Conservation (phyloP, 305 asterid species). For the Fraxinus nigra region DNA sequence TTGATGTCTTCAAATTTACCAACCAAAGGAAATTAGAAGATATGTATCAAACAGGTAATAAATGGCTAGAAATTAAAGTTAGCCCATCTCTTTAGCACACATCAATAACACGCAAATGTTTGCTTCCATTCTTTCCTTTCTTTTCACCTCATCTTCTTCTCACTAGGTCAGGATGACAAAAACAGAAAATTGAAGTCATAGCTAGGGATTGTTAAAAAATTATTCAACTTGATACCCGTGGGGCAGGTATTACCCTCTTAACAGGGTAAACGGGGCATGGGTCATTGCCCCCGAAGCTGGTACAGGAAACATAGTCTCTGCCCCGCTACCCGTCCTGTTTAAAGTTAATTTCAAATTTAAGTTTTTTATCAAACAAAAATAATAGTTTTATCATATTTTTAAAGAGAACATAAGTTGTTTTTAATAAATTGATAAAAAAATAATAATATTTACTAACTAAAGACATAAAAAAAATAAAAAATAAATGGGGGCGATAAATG, state of each 20-base stretch:
- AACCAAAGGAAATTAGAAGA: not conserved
- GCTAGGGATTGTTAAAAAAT: not conserved
- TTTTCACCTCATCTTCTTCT: not conserved
- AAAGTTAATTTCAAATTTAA: not conserved
- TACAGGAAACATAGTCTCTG: not conserved
- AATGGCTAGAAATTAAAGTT: not conserved
- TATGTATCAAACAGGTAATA: not conserved
- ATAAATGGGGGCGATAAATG: too few relatives aligned
- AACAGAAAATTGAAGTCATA: not conserved
- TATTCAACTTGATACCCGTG: not conserved
- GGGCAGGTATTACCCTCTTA: not conserved
- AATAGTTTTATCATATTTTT: too few relatives aligned
- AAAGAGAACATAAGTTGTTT: too few relatives aligned
- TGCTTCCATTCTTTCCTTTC: not conserved
- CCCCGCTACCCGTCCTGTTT: not conserved
- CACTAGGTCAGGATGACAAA: not conserved
- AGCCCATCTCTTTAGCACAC: not conserved
- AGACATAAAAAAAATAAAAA: too few relatives aligned
- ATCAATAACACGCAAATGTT: not conserved
- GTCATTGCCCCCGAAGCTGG: not conserved
- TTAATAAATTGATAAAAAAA: too few relatives aligned
- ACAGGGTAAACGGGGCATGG: not conserved
- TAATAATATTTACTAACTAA: too few relatives aligned
- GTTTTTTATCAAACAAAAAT: not conserved
- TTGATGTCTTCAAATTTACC: not conserved